A percentile compares a stretch with the other conserved stretches of the same genome.
phyloP scores from a whole-genome alignment of 2,329 filamentous ascomycete species.

The Sarocladiaceae sp. region DNA sequence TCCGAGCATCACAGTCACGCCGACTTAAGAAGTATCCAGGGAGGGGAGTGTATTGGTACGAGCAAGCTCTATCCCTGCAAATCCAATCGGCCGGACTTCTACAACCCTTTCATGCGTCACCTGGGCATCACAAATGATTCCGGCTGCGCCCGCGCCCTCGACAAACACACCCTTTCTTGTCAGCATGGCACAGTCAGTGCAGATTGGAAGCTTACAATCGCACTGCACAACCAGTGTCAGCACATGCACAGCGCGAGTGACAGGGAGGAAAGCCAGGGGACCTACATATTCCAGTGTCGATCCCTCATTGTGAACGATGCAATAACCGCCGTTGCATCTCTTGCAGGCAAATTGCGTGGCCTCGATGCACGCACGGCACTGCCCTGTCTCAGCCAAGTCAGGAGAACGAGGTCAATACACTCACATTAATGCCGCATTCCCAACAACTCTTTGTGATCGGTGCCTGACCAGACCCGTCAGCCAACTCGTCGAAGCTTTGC shows the following conservation, averaged over 20 bases:
- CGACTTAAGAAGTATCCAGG: too few species aligned
- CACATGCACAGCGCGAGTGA: background rate
- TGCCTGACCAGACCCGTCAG: too few species aligned
- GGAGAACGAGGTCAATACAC: slow-evolving; percentile 18
- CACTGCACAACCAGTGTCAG: slow-evolving; percentile 26
- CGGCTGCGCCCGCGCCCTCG: slow-evolving; percentile 28
- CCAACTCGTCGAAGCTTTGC: too few species aligned
- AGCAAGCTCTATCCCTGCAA: too few species aligned
- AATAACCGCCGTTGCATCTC: slow-evolving; percentile 74
- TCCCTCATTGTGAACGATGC: slow-evolving; percentile 75
- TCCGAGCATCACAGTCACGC: too few species aligned
- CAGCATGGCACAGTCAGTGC: slow-evolving; percentile 11
- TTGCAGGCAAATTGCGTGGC: slow-evolving; percentile 65
- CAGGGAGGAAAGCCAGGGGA: slow-evolving; percentile 12
- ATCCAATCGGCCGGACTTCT: too few species aligned
- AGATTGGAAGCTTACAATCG: slow-evolving; percentile 33
- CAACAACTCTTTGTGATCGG: slow-evolving; percentile 69
- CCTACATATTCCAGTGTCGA: slow-evolving; percentile 58
- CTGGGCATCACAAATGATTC: too few species aligned
- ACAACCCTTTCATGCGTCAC: too few species aligned
- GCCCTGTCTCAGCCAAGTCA: background rate
- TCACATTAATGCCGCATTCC: slow-evolving; percentile 77
- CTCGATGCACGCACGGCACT: slow-evolving; percentile 73
- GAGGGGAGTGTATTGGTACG: too few species aligned
- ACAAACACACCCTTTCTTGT: slow-evolving; percentile 24